Conservation (phyloP, 2,329 filamentous ascomycete species). For the Dactylellina parvicollis region DNA sequence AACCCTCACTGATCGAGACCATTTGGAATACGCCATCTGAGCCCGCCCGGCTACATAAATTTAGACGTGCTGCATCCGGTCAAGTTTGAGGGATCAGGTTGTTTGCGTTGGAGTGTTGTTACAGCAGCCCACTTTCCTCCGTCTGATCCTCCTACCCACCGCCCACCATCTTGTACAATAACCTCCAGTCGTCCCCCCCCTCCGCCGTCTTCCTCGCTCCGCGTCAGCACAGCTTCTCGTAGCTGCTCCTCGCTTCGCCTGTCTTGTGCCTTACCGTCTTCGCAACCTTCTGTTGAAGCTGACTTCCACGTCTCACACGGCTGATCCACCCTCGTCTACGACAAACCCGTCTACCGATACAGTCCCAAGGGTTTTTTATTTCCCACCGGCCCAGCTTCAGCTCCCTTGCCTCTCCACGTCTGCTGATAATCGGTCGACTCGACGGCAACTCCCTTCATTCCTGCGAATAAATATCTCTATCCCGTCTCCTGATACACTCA, state of each 20-base stretch:
- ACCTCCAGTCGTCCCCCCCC: not conserved
- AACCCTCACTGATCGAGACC: not conserved
- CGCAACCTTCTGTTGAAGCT: not conserved
- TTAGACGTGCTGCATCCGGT: not conserved
- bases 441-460: not conserved
- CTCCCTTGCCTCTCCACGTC: not conserved
- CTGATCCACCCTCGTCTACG: not conserved
- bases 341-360: not conserved
- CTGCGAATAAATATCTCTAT: not conserved
- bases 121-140: not conserved
- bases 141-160: not conserved
- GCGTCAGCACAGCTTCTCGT: not conserved
- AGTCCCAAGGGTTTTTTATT: not conserved
- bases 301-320: not conserved
- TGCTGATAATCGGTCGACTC: not conserved
- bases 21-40: not conserved
- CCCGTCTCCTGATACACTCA: slow-evolving; percentile 56
- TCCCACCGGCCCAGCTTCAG: not conserved
- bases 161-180: not conserved
- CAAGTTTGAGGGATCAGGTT: not conserved
- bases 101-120: not conserved
- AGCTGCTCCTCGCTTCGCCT: not conserved
- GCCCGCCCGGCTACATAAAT: not conserved
- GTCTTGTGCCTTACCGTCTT: not conserved
- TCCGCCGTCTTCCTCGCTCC: not conserved